phyloP scores from a whole-genome alignment of 2,329 filamentous ascomycete genomes.

The Colletotrichum sansevieriae region DNA sequence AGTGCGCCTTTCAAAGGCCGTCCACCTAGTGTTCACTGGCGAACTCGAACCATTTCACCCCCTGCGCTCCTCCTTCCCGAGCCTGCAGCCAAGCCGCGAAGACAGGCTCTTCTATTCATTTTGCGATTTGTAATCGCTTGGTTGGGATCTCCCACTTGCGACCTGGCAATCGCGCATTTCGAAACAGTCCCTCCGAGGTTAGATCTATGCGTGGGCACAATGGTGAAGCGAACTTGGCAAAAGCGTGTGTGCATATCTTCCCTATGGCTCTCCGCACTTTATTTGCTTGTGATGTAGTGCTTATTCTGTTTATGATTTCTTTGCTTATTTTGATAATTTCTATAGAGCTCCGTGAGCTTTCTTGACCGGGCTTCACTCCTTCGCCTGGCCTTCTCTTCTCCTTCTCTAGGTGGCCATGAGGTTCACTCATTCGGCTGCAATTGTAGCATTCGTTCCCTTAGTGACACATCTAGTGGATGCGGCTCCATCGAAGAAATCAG shows the following conservation, averaged over 20 bases:
- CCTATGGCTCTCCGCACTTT: constrained; percentile 17
- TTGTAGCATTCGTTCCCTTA: constrained; percentile 47
- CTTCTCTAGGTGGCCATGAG: constrained; percentile 49
- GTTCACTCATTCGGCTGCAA: constrained; percentile 48
- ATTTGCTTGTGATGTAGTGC: neutral
- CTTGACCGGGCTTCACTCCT: constrained; percentile 41
- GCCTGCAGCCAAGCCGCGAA: neutral
- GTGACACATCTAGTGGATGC: constrained; percentile 45
- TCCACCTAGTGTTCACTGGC: neutral
- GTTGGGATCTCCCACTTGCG: constrained; percentile 19
- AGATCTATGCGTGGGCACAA: constrained; percentile 34
- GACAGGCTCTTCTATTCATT: neutral
- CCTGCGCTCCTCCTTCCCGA: neutral
- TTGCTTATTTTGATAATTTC: neutral
- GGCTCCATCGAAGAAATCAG: constrained; percentile 46
- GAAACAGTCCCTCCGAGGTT: constrained; percentile 28
- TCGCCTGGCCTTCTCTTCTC: constrained; percentile 33
- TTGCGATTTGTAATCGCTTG: constrained; percentile 21
- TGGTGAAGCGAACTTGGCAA: constrained; percentile 37
- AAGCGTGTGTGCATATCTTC: constrained; percentile 41
- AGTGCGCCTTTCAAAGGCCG: constrained; percentile 1
- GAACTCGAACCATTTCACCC: constrained; percentile 9
- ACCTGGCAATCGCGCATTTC: constrained; percentile 17
- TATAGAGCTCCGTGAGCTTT: constrained; percentile 38
- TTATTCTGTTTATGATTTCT: constrained; percentile 3